phyloP scores from a whole-genome alignment of 805 yeast genomes.

The Metschnikowia santaceciliae region DNA sequence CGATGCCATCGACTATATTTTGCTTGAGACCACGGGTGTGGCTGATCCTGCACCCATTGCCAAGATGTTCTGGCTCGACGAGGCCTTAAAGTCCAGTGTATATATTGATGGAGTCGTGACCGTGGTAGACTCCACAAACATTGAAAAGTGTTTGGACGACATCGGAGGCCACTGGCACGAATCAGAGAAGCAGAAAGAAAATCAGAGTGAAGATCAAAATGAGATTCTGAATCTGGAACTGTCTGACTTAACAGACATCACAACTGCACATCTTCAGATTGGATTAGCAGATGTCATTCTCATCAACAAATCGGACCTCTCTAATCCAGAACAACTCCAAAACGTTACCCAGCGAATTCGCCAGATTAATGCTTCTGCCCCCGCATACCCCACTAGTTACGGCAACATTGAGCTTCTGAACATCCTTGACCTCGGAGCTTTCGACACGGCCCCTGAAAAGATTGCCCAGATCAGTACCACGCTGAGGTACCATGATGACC shows the following conservation, averaged over 20 bases:
- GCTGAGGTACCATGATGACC: constrained; percentile 34
- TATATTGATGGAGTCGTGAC: constrained; percentile 90
- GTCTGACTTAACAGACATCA: constrained; percentile 39
- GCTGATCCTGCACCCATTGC: constrained; percentile 99
- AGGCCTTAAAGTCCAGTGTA: constrained; percentile 76
- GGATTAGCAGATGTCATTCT: constrained; percentile 84
- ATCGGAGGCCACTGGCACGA: constrained; percentile 68
- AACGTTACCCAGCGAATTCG: constrained; percentile 38
- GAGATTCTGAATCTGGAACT: too few species aligned
- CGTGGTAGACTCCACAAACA: constrained; percentile 74
- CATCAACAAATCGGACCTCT: constrained; percentile 70
- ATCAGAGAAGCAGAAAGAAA: constrained; percentile 15
- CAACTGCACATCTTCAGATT: constrained; percentile 86
- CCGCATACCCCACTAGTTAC: constrained; percentile 60
- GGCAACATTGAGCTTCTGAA: constrained; percentile 69
- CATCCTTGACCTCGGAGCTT: constrained; percentile 77
- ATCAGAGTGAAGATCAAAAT: constrained; percentile 16
- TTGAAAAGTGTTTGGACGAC: constrained; percentile 64
- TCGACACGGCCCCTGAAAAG: constrained; percentile 39
- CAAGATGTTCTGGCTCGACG: constrained; percentile 96
- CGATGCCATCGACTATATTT: constrained; percentile 79
- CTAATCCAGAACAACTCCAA: constrained; percentile 25
- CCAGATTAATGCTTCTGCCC: constrained; percentile 65
- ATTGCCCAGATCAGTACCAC: constrained; percentile 14
- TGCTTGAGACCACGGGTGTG: constrained; percentile 90